A percentile compares a stretch with the other conserved stretches of the same genome.
Evolutionary conservation across 2,329 filamentous ascomycete species (phyloP).

Genomic region (Plenodomus biglobosus): DNA sequence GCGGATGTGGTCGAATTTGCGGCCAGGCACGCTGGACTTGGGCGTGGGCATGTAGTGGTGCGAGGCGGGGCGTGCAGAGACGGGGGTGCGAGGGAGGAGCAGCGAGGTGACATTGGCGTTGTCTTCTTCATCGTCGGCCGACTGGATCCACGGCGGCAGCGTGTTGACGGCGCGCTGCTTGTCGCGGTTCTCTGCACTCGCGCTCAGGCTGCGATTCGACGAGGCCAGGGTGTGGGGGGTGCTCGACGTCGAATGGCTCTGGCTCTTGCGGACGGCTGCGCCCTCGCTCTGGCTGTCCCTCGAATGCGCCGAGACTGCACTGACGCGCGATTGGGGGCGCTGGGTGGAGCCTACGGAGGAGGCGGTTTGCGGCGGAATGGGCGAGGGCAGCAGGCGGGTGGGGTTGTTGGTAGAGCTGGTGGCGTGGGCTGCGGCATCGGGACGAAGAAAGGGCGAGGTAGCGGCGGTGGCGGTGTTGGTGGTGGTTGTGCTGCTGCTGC

Average conservation of each 20-base stretch:
- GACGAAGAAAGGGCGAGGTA: slow-evolving; percentile 20
- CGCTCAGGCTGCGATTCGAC: slow-evolving; percentile 31
- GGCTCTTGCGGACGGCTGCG: slow-evolving; percentile 29
- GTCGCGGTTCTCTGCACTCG: slow-evolving; percentile 34
- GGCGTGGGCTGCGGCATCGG: slow-evolving; percentile 15
- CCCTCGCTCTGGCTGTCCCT: slow-evolving; percentile 31
- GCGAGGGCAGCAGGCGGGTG: slow-evolving; percentile 36
- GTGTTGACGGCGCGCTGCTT: slow-evolving; percentile 39
- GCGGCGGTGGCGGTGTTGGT: slow-evolving; percentile 1
- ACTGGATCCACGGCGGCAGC: slow-evolving; percentile 45
- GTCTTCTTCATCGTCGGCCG: slow-evolving; percentile 42
- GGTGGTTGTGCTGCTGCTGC: slow-evolving; percentile 1
- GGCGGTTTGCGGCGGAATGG: slow-evolving; percentile 34
- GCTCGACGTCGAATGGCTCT: slow-evolving; percentile 41
- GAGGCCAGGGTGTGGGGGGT: slow-evolving; percentile 43
- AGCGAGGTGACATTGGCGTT: slow-evolving; percentile 32
- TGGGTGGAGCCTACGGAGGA: slow-evolving; percentile 31
- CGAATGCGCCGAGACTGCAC: slow-evolving; percentile 28
- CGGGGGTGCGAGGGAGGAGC: slow-evolving; percentile 42
- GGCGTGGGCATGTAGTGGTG: slow-evolving; percentile 45
- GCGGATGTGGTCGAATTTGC: slow-evolving; percentile 44
- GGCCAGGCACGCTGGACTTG: slow-evolving; percentile 42
- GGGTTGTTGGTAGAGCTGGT: slow-evolving; percentile 10
- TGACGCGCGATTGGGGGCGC: slow-evolving; percentile 37
- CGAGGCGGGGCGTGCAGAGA: slow-evolving; percentile 36